Conservation (phyloP, 2,329 filamentous ascomycete species). For the Aspergillus texensis region DNA sequence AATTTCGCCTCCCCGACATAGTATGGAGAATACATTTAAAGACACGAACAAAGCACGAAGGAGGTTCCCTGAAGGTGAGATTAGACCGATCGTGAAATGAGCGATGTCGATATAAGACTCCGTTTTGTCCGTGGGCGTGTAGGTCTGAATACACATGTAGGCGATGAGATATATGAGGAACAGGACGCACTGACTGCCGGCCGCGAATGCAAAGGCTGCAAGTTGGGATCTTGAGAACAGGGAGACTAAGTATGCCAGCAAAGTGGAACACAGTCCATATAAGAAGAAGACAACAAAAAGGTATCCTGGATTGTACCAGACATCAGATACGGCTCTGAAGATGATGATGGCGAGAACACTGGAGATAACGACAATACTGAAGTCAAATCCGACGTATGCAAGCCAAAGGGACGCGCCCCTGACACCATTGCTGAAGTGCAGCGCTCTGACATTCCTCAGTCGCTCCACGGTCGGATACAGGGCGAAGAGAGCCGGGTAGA, state of each 20-base stretch:
- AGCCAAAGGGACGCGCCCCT: constrained; percentile 80
- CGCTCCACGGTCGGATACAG: constrained; percentile 88
- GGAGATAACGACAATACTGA: constrained; percentile 68
- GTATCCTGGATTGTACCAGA: constrained; percentile 80
- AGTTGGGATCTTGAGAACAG: constrained; percentile 78
- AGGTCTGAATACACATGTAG: constrained; percentile 74
- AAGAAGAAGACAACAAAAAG: constrained; percentile 79
- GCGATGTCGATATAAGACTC: constrained; percentile 68
- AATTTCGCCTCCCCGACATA: constrained; percentile 67
- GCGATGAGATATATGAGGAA: constrained; percentile 73
- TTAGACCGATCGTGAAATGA: constrained; percentile 72
- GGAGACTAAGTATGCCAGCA: constrained; percentile 80
- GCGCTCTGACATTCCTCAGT: constrained; percentile 73
- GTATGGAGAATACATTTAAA: constrained; percentile 80
- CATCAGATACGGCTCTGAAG: constrained; percentile 62
- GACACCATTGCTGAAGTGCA: constrained; percentile 92
- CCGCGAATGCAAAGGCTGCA: constrained; percentile 80
- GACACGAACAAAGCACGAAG: constrained; percentile 73
- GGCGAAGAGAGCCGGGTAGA: constrained; percentile 83
- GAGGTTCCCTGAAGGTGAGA: constrained; percentile 78
- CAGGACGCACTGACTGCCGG: constrained; percentile 72
- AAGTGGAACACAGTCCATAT: constrained; percentile 75
- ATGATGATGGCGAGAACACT: constrained; percentile 69
- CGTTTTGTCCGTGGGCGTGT: constrained; percentile 68
- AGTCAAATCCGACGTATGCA: constrained; percentile 81